A percentile compares a stretch with the other conserved stretches of the same genome.
These are phyloP conservation scores for Calocybe cyanea DNA, from an alignment of 768 basidiomycete genomes.

Conservation along the genomic window DNA sequence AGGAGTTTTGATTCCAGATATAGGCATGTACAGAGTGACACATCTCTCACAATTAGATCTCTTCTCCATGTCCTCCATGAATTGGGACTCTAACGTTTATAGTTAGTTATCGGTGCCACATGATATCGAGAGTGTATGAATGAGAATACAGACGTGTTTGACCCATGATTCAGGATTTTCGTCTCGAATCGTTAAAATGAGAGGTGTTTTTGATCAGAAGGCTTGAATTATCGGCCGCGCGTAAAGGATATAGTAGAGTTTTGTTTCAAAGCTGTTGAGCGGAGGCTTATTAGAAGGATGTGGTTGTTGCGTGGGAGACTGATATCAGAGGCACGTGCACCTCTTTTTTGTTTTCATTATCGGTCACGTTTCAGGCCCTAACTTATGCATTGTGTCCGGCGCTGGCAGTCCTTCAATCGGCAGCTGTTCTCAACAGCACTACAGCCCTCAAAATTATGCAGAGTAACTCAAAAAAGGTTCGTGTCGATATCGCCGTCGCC, in stretches of 20 bases:
- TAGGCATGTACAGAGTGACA: background rate
- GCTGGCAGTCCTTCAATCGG: too few relatives aligned
- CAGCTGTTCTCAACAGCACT: too few relatives aligned
- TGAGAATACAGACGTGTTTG: conserved; percentile 68
- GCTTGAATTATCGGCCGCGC: background rate
- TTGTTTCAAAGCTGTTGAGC: too few relatives aligned
- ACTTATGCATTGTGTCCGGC: too few relatives aligned
- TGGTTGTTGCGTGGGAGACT: too few relatives aligned
- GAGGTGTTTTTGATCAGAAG: conserved; percentile 1
- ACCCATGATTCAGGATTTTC: conserved; percentile 44
- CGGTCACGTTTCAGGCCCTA: too few relatives aligned
- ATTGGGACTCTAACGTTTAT: conserved; percentile 67
- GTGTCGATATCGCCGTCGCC: too few relatives aligned
- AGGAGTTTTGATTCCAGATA: background rate
- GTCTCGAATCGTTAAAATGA: conserved; percentile 1
- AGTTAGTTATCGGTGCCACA: conserved; percentile 7
- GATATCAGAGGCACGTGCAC: too few relatives aligned
- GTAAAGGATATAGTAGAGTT: background rate
- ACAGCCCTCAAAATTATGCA: too few relatives aligned
- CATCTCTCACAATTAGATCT: conserved; percentile 87
- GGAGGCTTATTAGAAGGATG: too few relatives aligned
- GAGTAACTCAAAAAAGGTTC: too few relatives aligned
- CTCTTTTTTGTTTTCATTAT: too few relatives aligned
- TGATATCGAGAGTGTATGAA: background rate
- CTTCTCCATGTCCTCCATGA: conserved; percentile 97